Percentiles rank a stretch among this genome's conserved stretches.
Evolutionary conservation across 345 rosid genomes (phyloP).

Genomic region (Eucalyptus albens): DNA sequence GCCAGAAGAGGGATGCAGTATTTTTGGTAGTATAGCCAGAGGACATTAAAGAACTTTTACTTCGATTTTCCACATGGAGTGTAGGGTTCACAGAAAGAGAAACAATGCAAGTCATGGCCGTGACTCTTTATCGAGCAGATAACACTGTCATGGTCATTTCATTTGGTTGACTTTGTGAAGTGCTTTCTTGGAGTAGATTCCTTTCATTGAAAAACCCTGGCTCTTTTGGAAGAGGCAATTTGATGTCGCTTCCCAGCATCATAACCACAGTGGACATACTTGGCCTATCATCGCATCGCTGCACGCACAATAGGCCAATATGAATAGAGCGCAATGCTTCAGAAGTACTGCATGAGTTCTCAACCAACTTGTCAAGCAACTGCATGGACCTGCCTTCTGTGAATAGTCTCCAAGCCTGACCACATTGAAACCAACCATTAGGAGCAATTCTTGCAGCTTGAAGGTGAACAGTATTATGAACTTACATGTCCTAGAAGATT

Average conservation of each 20-base stretch:
- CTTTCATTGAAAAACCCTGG: constrained; percentile 15
- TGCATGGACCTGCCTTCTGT: constrained; percentile 9
- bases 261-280: constrained; percentile 24
- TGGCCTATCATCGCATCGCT: constrained; percentile 30
- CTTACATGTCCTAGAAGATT: constrained; percentile 26
- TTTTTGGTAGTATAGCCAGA: neutral
- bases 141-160: neutral
- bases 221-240: constrained; percentile 25
- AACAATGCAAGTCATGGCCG: neutral
- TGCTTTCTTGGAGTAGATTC: neutral
- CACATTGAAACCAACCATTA: neutral
- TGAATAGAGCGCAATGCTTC: constrained; percentile 26
- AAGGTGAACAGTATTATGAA: neutral
- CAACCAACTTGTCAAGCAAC: constrained; percentile 6
- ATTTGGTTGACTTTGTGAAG: neutral
- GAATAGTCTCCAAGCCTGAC: constrained; percentile 35
- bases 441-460: neutral
- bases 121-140: neutral
- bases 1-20: neutral
- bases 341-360: neutral
- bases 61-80: neutral
- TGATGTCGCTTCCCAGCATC: constrained; percentile 26
- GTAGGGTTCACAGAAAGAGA: neutral
- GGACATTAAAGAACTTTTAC: neutral
- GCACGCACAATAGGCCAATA: constrained; percentile 32